These are phyloP conservation scores for Paramyrothecium roridum DNA, from an alignment of 2,329 filamentous ascomycete species.

Conservation along the genomic window DNA sequence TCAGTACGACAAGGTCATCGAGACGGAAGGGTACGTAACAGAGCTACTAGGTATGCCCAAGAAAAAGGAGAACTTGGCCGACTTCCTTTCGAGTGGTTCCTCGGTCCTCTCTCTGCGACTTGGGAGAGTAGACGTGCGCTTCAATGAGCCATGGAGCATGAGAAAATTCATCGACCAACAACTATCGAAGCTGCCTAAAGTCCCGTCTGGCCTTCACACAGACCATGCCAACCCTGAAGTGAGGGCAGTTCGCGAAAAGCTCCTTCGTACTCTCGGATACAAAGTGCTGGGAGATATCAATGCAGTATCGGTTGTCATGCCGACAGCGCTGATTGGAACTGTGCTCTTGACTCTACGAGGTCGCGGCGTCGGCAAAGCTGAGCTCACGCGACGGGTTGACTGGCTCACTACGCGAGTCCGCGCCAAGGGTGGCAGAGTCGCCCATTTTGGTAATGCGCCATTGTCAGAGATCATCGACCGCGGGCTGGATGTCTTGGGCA, in stretches of 20 bases:
- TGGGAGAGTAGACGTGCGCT: conserved; percentile 89
- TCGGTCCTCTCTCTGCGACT: conserved; percentile 86
- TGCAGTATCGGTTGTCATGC: conserved; percentile 95
- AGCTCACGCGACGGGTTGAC: conserved; percentile 81
- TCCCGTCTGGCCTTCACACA: conserved; percentile 39
- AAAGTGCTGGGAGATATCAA: conserved; percentile 94
- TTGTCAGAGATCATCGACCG: conserved; percentile 82
- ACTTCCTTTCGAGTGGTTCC: conserved; percentile 81
- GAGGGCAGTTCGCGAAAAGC: conserved; percentile 59
- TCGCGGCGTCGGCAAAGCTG: conserved; percentile 82
- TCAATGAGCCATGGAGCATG: conserved; percentile 94
- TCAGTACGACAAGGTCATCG: conserved; percentile 98
- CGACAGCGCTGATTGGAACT: conserved; percentile 91
- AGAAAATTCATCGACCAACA: conserved; percentile 78
- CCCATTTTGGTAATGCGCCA: conserved; percentile 81
- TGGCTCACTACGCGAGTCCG: conserved; percentile 83
- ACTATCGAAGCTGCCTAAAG: conserved; percentile 48
- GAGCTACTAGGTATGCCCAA: conserved; percentile 93
- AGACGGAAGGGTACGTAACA: conserved; percentile 94
- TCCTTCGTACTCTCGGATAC: conserved; percentile 86
- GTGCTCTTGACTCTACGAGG: conserved; percentile 88
- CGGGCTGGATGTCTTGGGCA: conserved; percentile 86
- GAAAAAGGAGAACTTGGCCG: conserved; percentile 86
- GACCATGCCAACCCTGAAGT: conserved; percentile 45
- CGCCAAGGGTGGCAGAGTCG: conserved; percentile 85